Evolutionary conservation across 2,329 filamentous ascomycete genomes (phyloP).

Genomic region (Coniochaeta sp.): DNA sequence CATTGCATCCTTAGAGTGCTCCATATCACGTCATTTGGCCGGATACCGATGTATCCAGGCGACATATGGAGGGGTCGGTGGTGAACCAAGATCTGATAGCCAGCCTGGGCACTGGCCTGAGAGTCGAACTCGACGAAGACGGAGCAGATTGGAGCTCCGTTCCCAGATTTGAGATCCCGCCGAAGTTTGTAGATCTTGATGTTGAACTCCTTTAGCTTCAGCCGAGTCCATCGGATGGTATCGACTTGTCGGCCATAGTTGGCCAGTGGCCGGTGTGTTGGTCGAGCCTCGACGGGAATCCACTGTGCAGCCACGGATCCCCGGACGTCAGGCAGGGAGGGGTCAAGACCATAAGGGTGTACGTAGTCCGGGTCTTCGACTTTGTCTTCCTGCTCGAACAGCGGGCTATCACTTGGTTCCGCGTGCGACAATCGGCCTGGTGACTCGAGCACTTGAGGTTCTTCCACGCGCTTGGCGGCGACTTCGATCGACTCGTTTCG

Average conservation of each 20-base stretch:
- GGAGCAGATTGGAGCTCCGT: conserved; percentile 58
- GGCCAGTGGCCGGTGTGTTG: conserved; percentile 59
- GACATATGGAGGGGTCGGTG: conserved; percentile 78
- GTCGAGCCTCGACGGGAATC: conserved; percentile 60
- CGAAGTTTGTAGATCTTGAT: conserved; percentile 31
- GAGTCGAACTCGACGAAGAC: conserved; percentile 91
- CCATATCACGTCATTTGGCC: conserved; percentile 81
- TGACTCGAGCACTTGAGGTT: neutral
- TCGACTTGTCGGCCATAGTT: conserved; percentile 71
- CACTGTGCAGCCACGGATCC: conserved; percentile 59
- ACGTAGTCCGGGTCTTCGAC: conserved; percentile 41
- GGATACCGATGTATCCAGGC: conserved; percentile 75
- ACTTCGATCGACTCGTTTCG: conserved; percentile 4
- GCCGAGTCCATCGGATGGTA: conserved; percentile 77
- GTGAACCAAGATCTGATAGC: conserved; percentile 76
- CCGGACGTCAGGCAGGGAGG: conserved; percentile 21
- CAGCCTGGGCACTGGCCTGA: conserved; percentile 76
- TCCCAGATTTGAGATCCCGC: conserved; percentile 55
- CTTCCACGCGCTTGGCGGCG: neutral
- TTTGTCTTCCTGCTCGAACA: conserved; percentile 27
- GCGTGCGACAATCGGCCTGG: neutral
- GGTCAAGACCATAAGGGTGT: conserved; percentile 22
- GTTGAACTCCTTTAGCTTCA: conserved; percentile 44
- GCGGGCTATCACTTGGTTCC: neutral
- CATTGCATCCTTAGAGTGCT: conserved; percentile 60